Conservation (phyloP, 176 grass and related monocot species). For the Melocanna baccifera region DNA sequence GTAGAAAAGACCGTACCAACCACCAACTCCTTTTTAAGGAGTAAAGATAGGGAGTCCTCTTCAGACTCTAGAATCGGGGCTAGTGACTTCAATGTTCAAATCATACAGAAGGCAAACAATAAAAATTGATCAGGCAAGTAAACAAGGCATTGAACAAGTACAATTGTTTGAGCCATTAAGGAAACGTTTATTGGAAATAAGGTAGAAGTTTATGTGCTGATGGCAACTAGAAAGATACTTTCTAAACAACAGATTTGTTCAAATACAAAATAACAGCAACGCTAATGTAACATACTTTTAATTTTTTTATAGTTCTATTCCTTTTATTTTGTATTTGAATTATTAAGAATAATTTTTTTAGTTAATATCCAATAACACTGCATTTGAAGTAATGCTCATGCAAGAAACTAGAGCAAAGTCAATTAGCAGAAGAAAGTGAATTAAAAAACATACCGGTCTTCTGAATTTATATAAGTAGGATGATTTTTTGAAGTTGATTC, state of each 20-base stretch:
- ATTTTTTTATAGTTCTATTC: neutral
- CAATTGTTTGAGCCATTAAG: neutral
- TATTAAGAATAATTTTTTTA: neutral
- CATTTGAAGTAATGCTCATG: neutral
- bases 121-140: slow-evolving; percentile 8
- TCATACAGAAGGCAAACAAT: neutral
- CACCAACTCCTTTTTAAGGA: too few relatives aligned
- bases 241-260: neutral
- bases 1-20: too few relatives aligned
- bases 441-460: slow-evolving; percentile 54
- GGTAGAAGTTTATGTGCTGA: neutral
- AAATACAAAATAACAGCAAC: neutral
- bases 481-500: too few relatives aligned
- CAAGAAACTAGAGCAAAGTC: slow-evolving; percentile 1
- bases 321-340: neutral
- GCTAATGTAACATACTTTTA: neutral
- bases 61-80: slow-evolving; percentile 85
- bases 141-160: neutral
- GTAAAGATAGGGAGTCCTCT: slow-evolving; percentile 69
- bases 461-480: too few relatives aligned
- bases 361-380: neutral
- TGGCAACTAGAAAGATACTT: neutral
- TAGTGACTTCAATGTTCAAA: slow-evolving; percentile 61
- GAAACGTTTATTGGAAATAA: neutral
- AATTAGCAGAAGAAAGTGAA: neutral